Evolutionary conservation across 345 rosid species (phyloP).

Genomic region (Pugionium cornutum): DNA sequence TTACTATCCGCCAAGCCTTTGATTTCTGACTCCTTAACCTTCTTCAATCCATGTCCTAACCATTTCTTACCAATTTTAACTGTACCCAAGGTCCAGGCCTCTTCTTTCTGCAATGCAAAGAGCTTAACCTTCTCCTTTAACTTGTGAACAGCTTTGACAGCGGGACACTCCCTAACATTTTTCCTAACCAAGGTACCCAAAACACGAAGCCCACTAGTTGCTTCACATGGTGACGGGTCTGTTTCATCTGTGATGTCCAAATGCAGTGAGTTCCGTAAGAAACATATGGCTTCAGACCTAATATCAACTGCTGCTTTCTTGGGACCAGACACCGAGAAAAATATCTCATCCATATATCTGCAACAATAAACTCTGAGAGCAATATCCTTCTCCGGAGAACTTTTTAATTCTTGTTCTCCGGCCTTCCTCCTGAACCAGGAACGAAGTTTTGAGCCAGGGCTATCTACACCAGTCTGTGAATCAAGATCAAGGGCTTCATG

Average conservation of each 20-base stretch:
- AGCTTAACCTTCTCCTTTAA: constrained; percentile 75
- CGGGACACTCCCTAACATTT: constrained; percentile 57
- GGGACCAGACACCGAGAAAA: constrained; percentile 72
- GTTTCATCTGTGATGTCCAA: constrained; percentile 54
- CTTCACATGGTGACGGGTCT: constrained; percentile 49
- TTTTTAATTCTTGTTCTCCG: constrained; percentile 47
- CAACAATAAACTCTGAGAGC: constrained; percentile 62
- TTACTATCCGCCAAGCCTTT: constrained; percentile 64
- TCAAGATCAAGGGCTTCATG: constrained; percentile 67
- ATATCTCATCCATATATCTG: constrained; percentile 83
- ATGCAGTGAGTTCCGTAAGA: constrained; percentile 51
- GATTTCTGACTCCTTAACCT: constrained; percentile 93
- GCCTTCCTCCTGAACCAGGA: constrained; percentile 79
- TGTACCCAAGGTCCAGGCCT: constrained; percentile 77
- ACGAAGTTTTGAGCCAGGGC: constrained; percentile 62
- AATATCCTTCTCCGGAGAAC: constrained; percentile 28
- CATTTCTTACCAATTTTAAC: constrained; percentile 84
- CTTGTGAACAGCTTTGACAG: constrained; percentile 77
- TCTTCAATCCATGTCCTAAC: constrained; percentile 85
- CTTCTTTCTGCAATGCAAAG: constrained; percentile 72
- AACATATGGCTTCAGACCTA: constrained; percentile 53
- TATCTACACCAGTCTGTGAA: constrained; percentile 34
- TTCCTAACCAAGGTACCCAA: constrained; percentile 66
- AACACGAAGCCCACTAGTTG: constrained; percentile 58
- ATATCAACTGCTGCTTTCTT: constrained; percentile 56